phyloP scores from a whole-genome alignment of 2,329 filamentous ascomycete genomes.

The Pezicula carpinea region DNA sequence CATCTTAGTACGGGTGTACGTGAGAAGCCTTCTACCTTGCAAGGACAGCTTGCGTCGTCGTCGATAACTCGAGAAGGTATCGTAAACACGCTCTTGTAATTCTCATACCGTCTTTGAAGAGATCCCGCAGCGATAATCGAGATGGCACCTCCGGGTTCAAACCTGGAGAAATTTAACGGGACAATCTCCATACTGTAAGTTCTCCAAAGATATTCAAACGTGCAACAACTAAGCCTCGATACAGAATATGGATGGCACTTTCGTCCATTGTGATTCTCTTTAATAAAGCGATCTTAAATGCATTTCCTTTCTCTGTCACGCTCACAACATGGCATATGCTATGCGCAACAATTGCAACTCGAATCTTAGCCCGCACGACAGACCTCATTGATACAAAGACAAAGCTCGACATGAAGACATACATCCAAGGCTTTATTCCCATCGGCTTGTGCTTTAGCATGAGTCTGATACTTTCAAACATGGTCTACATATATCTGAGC shows the following conservation, averaged over 20 bases:
- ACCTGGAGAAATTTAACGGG: background rate
- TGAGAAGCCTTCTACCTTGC: no score
- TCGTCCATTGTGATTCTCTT: constrained; percentile 84
- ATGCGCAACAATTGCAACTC: constrained; percentile 62
- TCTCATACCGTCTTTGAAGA: no score
- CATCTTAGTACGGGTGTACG: no score
- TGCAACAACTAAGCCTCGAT: background rate
- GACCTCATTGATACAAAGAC: constrained; percentile 58
- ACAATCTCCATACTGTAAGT: background rate
- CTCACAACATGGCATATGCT: constrained; percentile 65
- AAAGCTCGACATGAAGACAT: constrained; percentile 55
- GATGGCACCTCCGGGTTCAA: background rate
- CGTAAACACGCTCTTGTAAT: no score
- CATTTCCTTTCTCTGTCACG: constrained; percentile 36
- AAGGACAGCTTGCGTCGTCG: no score
- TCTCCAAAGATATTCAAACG: background rate
- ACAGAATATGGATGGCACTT: constrained; percentile 68
- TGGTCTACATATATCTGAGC: constrained; percentile 63
- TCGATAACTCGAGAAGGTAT: no score
- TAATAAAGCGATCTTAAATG: constrained; percentile 83
- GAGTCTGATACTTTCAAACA: constrained; percentile 62
- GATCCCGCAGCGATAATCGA: background rate
- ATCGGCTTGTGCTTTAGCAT: constrained; percentile 63
- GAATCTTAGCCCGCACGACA: constrained; percentile 60
- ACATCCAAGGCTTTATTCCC: constrained; percentile 58